phyloP scores from a whole-genome alignment of 768 basidiomycete species.

The Pleurotus eryngii region DNA sequence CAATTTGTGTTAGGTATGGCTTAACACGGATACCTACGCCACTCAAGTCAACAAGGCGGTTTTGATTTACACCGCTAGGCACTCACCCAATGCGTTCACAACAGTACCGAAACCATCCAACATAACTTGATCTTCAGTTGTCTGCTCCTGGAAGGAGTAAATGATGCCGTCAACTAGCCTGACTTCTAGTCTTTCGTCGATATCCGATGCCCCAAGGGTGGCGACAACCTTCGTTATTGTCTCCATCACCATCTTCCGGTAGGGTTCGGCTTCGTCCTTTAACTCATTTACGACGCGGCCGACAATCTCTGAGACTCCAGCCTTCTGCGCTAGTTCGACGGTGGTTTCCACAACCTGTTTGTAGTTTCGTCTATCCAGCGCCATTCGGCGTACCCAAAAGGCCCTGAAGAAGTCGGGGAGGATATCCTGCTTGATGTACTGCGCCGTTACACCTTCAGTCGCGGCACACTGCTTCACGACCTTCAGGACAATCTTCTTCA shows the following conservation, averaged over 20 bases:
- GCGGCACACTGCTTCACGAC: slow-evolving; percentile 99
- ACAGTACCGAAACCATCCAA: slow-evolving; percentile 97
- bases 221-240: slow-evolving; percentile 96
- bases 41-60: background rate
- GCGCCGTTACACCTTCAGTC: slow-evolving; percentile 94
- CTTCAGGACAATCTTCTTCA: slow-evolving; percentile 99
- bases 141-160: slow-evolving; percentile 99
- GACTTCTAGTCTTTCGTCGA: slow-evolving; percentile 93
- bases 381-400: slow-evolving; percentile 99
- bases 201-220: slow-evolving; percentile 93
- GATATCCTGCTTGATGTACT: slow-evolving; percentile 96
- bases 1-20: slow-evolving; percentile 97
- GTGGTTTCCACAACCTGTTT: slow-evolving; percentile 98
- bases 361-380: slow-evolving; percentile 93
- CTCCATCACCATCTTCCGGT: slow-evolving; percentile 99
- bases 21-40: slow-evolving; percentile 78
- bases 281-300: slow-evolving; percentile 85
- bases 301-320: slow-evolving; percentile 95
- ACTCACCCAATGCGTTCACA: slow-evolving; percentile 82
- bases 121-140: slow-evolving; percentile 99
- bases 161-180: slow-evolving; percentile 97
- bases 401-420: slow-evolving; percentile 99
- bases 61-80: background rate
- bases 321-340: slow-evolving; percentile 95
- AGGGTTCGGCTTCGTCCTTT: slow-evolving; percentile 88